These are phyloP conservation scores for Tolypocladium amazonense DNA, from an alignment of 2,329 filamentous ascomycete species.

Conservation along the genomic window DNA sequence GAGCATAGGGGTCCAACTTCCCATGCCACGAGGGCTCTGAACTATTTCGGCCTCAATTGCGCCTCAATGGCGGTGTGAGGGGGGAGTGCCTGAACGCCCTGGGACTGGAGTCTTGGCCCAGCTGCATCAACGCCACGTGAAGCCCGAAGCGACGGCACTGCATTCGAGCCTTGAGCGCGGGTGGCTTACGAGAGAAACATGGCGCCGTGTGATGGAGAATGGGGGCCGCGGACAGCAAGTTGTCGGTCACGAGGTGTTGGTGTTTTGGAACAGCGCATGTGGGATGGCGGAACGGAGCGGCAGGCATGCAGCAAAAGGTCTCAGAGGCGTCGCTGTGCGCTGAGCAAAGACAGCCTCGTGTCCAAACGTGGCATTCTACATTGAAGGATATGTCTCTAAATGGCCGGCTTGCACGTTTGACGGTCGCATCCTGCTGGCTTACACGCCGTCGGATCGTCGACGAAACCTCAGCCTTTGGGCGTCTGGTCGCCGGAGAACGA, in stretches of 20 bases:
- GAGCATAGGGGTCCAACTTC: too few species aligned
- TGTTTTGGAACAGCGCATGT: neutral
- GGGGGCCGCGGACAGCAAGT: neutral
- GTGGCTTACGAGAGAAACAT: neutral
- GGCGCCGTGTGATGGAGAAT: neutral
- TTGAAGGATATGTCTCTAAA: neutral
- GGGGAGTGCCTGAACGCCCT: neutral
- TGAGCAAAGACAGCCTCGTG: neutral
- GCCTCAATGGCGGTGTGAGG: constrained; percentile 1
- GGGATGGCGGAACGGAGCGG: neutral
- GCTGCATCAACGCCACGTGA: neutral
- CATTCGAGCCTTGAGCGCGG: neutral
- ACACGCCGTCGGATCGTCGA: neutral
- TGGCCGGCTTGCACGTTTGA: neutral
- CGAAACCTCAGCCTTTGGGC: neutral
- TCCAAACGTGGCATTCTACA: neutral
- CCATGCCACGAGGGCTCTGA: neutral
- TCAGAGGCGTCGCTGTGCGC: neutral
- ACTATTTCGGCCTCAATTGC: neutral
- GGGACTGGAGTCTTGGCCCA: neutral
- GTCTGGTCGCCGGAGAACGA: neutral
- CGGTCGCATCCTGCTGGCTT: neutral
- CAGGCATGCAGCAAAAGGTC: neutral
- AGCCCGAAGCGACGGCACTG: neutral
- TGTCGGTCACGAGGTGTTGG: neutral